phyloP scores from a whole-genome alignment of 305 asterid species.

The Fraxinus albicans region DNA sequence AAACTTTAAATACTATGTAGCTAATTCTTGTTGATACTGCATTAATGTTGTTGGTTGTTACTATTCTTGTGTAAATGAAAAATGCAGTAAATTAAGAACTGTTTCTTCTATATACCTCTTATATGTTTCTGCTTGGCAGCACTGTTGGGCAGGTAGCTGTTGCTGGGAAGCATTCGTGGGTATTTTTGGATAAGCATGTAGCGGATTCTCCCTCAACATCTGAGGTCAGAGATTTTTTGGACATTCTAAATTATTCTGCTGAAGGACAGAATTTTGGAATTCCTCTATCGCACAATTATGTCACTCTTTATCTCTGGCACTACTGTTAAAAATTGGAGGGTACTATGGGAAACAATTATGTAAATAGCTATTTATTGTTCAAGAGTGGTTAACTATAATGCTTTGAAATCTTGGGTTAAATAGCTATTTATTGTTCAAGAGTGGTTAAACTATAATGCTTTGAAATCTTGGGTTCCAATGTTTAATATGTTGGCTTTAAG shows the following conservation, averaged over 20 bases:
- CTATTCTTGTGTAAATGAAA: not conserved
- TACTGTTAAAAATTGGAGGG: conserved; percentile 14
- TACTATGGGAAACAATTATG: not conserved
- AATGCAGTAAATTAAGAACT: conserved; percentile 5
- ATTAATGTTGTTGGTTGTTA: conserved; percentile 9
- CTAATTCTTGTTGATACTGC: conserved; percentile 18
- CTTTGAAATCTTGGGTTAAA: not conserved
- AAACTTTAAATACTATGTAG: conserved; percentile 7
- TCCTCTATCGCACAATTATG: conserved; percentile 5
- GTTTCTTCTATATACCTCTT: not conserved
- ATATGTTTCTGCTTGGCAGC: conserved; percentile 43
- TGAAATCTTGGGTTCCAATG: not conserved
- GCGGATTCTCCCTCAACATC: conserved; percentile 45
- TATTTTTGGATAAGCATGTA: conserved; percentile 54
- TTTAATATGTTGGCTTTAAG: not conserved
- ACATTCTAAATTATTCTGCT: not conserved
- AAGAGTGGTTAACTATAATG: not conserved
- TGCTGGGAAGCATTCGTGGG: conserved; percentile 92
- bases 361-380: not conserved
- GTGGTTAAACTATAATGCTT: not conserved
- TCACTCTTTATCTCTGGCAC: conserved; percentile 7
- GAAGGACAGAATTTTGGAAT: not conserved
- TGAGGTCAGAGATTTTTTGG: conserved; percentile 47
- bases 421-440: not conserved
- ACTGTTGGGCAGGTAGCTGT: conserved; percentile 87